phyloP scores from a whole-genome alignment of 345 rosid genomes.

The Dipteronia sinensis region DNA sequence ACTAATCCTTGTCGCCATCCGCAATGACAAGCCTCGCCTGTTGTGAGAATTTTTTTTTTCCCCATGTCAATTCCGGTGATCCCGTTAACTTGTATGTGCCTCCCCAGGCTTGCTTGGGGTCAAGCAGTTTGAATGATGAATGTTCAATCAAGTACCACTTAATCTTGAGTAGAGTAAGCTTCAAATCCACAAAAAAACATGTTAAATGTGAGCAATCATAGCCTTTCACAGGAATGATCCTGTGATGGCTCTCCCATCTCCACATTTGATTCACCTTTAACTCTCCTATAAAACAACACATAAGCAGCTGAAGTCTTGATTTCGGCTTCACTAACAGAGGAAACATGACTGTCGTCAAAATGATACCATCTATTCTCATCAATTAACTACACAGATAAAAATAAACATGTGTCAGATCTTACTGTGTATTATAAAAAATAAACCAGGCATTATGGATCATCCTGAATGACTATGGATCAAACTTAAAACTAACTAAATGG shows the following conservation, averaged over 20 bases:
- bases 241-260: slow-evolving; percentile 40
- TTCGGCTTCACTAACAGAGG: slow-evolving; percentile 62
- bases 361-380: slow-evolving; percentile 93
- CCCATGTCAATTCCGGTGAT: not conserved
- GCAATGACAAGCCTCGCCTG: not conserved
- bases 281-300: slow-evolving; percentile 81
- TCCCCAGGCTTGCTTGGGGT: not conserved
- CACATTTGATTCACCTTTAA: slow-evolving; percentile 32
- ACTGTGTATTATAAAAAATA: not conserved
- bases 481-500: not conserved
- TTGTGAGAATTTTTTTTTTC: not conserved
- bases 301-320: slow-evolving; percentile 86
- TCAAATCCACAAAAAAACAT: not conserved
- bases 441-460: not conserved
- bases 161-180: not conserved
- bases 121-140: not conserved
- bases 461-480: not conserved
- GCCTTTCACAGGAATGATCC: slow-evolving; percentile 27
- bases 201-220: not conserved
- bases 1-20: slow-evolving; percentile 8
- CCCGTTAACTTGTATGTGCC: not conserved
- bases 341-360: slow-evolving; percentile 80
- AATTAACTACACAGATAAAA: slow-evolving; percentile 55
- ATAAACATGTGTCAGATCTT: not conserved
- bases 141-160: not conserved